A percentile compares a stretch with the other conserved stretches of the same genome.
Evolutionary conservation across 306 rosid species (phyloP).

Genomic region (Abrus precatorius): DNA sequence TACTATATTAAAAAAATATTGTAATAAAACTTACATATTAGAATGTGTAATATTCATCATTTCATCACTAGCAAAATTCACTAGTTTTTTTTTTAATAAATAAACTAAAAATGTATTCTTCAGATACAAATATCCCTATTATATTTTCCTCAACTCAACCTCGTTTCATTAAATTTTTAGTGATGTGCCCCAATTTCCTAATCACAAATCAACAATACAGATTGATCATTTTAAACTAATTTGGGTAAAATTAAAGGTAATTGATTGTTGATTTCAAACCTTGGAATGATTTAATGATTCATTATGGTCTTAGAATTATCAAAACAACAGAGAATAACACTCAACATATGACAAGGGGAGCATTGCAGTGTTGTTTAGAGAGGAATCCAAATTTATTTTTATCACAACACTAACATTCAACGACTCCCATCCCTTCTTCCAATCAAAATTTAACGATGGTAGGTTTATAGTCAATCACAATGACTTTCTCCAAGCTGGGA

Average conservation of each 20-base stretch:
- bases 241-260: neutral
- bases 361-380: conserved; percentile 5
- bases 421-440: neutral
- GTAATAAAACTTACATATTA: no score
- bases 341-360: neutral
- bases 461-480: conserved; percentile 78
- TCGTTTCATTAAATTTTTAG: neutral
- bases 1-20: no score
- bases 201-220: neutral
- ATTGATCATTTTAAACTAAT: neutral
- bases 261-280: neutral
- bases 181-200: neutral
- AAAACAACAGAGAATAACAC: conserved; percentile 14
- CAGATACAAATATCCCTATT: neutral
- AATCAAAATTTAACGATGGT: conserved; percentile 49
- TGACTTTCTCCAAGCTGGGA: conserved; percentile 64
- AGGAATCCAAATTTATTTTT: conserved; percentile 21
- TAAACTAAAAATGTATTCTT: neutral
- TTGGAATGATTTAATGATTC: conserved; percentile 3
- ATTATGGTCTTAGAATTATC: neutral
- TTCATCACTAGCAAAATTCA: no score
- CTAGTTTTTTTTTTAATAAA: no score
- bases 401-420: neutral
- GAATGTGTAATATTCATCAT: no score
- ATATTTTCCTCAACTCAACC: neutral